Conservation (phyloP, 208 protist species). For the Acanthamoeba healyi region DNA sequence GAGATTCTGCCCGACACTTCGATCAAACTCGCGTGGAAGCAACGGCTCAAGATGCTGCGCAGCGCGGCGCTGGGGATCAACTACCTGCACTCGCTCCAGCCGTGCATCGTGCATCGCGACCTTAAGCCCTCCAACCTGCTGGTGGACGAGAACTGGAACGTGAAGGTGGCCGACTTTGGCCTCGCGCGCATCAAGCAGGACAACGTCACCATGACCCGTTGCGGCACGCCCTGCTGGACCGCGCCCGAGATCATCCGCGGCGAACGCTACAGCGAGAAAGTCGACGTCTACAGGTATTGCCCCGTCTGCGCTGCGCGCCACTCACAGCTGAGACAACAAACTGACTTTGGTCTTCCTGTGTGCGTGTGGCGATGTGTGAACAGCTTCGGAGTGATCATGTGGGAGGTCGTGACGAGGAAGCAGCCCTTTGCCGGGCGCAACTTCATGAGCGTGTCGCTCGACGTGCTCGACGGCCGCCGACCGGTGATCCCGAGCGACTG, state of each 20-base stretch:
- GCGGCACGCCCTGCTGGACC: conserved; percentile 59
- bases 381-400: conserved; percentile 63
- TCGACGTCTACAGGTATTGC: too few species aligned
- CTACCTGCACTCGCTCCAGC: conserved; percentile 43
- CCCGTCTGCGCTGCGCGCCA: too few species aligned
- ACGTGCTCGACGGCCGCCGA: conserved; percentile 32
- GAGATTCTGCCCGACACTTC: conserved; percentile 71
- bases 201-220: conserved; percentile 66
- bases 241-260: conserved; percentile 32
- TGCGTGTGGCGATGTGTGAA: too few species aligned
- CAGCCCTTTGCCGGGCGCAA: conserved; percentile 61
- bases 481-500: conserved; percentile 22
- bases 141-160: conserved; percentile 73
- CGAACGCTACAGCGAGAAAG: conserved; percentile 20
- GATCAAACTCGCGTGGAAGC: conserved; percentile 7
- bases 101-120: conserved; percentile 61
- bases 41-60: conserved; percentile 22
- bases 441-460: conserved; percentile 60
- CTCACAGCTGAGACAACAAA: too few species aligned
- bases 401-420: conserved; percentile 44
- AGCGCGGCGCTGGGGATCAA: conserved; percentile 66
- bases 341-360: too few species aligned
- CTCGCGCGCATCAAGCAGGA: conserved; percentile 63
- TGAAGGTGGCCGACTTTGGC: conserved; percentile 57
- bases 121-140: conserved; percentile 68